A percentile compares a stretch with the other conserved stretches of the same genome.
Evolutionary conservation across 1,139 yeast species (phyloP).

Genomic region (Taphrina communis): DNA sequence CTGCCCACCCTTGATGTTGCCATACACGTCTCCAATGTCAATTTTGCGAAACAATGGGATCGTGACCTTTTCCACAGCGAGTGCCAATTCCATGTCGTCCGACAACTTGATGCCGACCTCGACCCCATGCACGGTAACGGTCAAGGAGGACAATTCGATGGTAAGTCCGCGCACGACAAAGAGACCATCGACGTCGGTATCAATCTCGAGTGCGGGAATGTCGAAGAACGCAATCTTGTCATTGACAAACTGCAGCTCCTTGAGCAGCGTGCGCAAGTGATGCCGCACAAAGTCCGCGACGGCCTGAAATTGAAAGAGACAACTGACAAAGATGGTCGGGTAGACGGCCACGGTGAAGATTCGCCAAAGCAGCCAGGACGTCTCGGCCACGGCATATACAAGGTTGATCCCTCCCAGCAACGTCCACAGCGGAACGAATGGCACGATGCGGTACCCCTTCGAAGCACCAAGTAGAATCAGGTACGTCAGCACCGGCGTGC

Average conservation of each 20-base stretch:
- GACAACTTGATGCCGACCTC: slow-evolving; percentile 38
- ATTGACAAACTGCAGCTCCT: slow-evolving; percentile 32
- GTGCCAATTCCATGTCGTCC: slow-evolving; percentile 39
- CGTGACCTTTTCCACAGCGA: slow-evolving; percentile 27
- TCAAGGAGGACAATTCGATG: slow-evolving; percentile 21
- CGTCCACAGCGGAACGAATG: slow-evolving; percentile 31
- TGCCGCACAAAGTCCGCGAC: slow-evolving; percentile 23
- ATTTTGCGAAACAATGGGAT: slow-evolving; percentile 31
- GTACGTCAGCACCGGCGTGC: slow-evolving; percentile 32
- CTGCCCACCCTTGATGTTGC: slow-evolving; percentile 37
- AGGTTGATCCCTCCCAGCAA: slow-evolving; percentile 18
- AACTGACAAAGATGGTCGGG: slow-evolving; percentile 26
- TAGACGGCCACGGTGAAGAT: slow-evolving; percentile 13
- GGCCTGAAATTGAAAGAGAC: slow-evolving; percentile 32
- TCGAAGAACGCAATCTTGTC: slow-evolving; percentile 40
- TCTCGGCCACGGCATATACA: slow-evolving; percentile 25
- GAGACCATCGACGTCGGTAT: slow-evolving; percentile 38
- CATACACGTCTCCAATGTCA: slow-evolving; percentile 36
- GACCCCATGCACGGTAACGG: slow-evolving; percentile 35
- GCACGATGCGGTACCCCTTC: slow-evolving; percentile 31
- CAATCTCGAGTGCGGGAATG: slow-evolving; percentile 39
- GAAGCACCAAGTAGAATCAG: slow-evolving; percentile 30
- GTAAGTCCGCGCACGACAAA: slow-evolving; percentile 38
- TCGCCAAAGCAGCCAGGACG: slow-evolving; percentile 39
- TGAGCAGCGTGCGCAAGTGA: slow-evolving; percentile 12